phyloP scores from a whole-genome alignment of 495 filamentous ascomycete genomes.

The Aspergillus nidulans region DNA sequence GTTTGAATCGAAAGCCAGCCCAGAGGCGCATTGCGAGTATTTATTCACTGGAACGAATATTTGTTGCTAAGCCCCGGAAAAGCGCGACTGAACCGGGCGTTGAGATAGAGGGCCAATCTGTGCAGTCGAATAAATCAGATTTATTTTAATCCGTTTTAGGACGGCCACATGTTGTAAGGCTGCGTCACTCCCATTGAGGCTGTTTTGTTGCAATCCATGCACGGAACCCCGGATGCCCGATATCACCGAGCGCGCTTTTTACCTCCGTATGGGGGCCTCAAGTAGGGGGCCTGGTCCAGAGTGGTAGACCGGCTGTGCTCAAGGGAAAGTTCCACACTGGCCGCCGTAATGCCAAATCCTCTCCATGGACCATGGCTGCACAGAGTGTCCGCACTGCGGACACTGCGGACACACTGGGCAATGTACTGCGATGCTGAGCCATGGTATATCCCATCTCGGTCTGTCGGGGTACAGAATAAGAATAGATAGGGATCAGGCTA shows the following conservation, averaged over 20 bases:
- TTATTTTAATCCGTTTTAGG: constrained; percentile 5
- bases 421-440: constrained; percentile 1
- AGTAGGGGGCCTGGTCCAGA: not conserved
- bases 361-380: too few species aligned
- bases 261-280: not conserved
- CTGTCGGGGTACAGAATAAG: not conserved
- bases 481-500: not conserved
- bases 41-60: not conserved
- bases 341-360: too few species aligned
- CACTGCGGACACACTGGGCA: too few species aligned
- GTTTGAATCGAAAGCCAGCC: too few species aligned
- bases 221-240: constrained; percentile 22
- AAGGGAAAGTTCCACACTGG: not conserved
- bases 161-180: constrained; percentile 5
- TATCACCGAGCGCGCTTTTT: constrained; percentile 14
- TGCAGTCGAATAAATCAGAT: constrained; percentile 13
- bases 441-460: not conserved
- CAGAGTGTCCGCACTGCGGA: too few species aligned
- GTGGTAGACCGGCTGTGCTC: not conserved
- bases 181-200: constrained; percentile 23
- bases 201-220: constrained; percentile 12
- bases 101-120: constrained; percentile 30
- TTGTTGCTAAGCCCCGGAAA: constrained; percentile 27
- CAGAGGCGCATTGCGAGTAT: not conserved
- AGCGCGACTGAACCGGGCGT: constrained; percentile 21